Evolutionary conservation across 192 early-diverging fungal species (phyloP).

Genomic region (Nowakowskiella sp.): DNA sequence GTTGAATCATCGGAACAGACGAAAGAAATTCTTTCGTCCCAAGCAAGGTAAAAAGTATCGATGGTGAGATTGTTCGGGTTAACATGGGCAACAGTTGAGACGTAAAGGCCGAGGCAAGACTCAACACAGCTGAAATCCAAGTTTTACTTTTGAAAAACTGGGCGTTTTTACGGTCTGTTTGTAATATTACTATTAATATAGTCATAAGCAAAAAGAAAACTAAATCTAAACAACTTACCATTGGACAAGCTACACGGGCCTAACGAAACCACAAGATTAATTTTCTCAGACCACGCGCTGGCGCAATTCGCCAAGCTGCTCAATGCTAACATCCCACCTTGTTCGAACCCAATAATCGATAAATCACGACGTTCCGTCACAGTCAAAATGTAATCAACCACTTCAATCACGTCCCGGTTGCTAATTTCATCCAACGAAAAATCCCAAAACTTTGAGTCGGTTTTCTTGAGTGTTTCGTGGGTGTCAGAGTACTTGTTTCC

Average conservation of each 20-base stretch:
- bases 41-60: slow-evolving; percentile 5
- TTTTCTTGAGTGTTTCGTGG: slow-evolving; percentile 55
- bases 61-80: slow-evolving; percentile 5
- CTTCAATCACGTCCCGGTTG: slow-evolving; percentile 69
- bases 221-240: not conserved
- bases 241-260: not conserved
- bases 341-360: slow-evolving; percentile 82
- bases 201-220: not conserved
- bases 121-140: not conserved
- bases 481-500: slow-evolving; percentile 82
- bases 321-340: slow-evolving; percentile 78
- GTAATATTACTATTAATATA: not conserved
- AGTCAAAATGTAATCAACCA: slow-evolving; percentile 69
- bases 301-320: slow-evolving; percentile 69
- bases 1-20: slow-evolving; percentile 9
- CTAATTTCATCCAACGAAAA: slow-evolving; percentile 85
- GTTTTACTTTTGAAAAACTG: not conserved
- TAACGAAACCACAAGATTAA: slow-evolving; percentile 1
- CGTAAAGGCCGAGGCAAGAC: not conserved
- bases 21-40: slow-evolving; percentile 22
- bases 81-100: not conserved
- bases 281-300: slow-evolving; percentile 66
- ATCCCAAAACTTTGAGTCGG: slow-evolving; percentile 68
- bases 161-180: not conserved
- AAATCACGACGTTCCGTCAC: slow-evolving; percentile 59